Evolutionary conservation across 2,329 filamentous ascomycete species (phyloP).

Genomic region (Alternaria metachromatica): DNA sequence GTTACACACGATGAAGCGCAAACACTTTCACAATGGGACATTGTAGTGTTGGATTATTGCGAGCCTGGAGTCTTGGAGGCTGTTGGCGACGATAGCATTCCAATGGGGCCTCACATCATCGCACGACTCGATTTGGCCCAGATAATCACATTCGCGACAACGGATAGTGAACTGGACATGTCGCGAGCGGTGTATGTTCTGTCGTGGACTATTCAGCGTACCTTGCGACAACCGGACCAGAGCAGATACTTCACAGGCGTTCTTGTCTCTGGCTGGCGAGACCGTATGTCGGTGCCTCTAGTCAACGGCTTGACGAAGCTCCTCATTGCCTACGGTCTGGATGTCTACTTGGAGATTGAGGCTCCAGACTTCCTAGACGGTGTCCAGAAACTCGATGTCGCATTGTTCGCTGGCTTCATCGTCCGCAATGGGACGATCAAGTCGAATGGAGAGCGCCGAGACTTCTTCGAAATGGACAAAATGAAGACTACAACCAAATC

Average conservation of each 20-base stretch:
- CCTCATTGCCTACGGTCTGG: constrained; percentile 39
- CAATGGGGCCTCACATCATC: constrained; percentile 41
- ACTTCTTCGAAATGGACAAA: constrained; percentile 50
- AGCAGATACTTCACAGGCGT: constrained; percentile 43
- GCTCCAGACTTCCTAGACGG: constrained; percentile 44
- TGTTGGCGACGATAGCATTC: constrained; percentile 30
- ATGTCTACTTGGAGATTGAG: constrained; percentile 43
- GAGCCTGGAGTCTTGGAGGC: constrained; percentile 41
- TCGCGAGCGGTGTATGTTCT: constrained; percentile 33
- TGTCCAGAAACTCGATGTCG: constrained; percentile 31
- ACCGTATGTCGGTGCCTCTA: constrained; percentile 34
- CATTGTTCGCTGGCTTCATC: constrained; percentile 38
- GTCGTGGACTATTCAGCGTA: constrained; percentile 31
- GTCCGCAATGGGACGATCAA: constrained; percentile 47
- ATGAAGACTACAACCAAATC: constrained; percentile 48
- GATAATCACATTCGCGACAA: constrained; percentile 27
- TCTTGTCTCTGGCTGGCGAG: constrained; percentile 43
- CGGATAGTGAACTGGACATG: constrained; percentile 35
- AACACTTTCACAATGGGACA: constrained; percentile 42
- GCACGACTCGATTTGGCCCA: constrained; percentile 39
- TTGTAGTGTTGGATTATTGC: constrained; percentile 40
- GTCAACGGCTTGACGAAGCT: constrained; percentile 41
- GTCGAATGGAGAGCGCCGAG: constrained; percentile 42
- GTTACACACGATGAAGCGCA: constrained; percentile 32
- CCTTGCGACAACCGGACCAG: constrained; percentile 31